Percentiles rank a stretch among this genome's conserved stretches.
Evolutionary conservation across 1,284 basidiomycete species (phyloP).

Genomic region (Cryptococcus sp.): DNA sequence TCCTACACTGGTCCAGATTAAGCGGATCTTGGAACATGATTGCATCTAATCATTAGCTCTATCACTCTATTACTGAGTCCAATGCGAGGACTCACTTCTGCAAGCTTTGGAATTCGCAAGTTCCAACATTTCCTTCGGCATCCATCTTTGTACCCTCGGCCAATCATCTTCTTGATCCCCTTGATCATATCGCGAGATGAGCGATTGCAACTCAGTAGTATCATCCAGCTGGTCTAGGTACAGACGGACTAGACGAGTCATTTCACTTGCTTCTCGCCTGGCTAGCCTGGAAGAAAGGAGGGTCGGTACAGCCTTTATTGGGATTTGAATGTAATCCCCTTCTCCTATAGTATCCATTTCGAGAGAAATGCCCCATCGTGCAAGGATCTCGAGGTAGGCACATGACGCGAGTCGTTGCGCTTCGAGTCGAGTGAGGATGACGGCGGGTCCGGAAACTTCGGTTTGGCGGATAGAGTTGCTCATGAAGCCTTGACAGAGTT

Average conservation of each 20-base stretch:
- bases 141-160: conserved; percentile 68
- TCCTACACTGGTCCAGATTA: conserved; percentile 61
- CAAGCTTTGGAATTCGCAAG: conserved; percentile 90
- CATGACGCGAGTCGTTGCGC: conserved; percentile 50
- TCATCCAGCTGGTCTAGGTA: conserved; percentile 27
- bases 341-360: conserved; percentile 10
- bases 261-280: conserved; percentile 22
- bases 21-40: conserved; percentile 94
- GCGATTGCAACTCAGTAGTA: conserved; percentile 29
- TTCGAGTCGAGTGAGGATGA: conserved; percentile 65
- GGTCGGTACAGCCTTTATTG: conserved; percentile 40
- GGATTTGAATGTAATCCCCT: conserved; percentile 43
- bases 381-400: conserved; percentile 50
- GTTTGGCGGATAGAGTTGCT: conserved; percentile 46
- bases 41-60: conserved; percentile 57
- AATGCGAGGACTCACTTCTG: conserved; percentile 57
- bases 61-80: background rate
- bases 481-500: conserved; percentile 63
- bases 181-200: conserved; percentile 5
- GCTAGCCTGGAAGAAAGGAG: conserved; percentile 30
- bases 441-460: conserved; percentile 46
- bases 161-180: conserved; percentile 52
- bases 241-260: conserved; percentile 32
- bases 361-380: conserved; percentile 69
- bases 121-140: conserved; percentile 71